Evolutionary conservation across 768 basidiomycete genomes (phyloP).

Genomic region (Lentinula detonsa): DNA sequence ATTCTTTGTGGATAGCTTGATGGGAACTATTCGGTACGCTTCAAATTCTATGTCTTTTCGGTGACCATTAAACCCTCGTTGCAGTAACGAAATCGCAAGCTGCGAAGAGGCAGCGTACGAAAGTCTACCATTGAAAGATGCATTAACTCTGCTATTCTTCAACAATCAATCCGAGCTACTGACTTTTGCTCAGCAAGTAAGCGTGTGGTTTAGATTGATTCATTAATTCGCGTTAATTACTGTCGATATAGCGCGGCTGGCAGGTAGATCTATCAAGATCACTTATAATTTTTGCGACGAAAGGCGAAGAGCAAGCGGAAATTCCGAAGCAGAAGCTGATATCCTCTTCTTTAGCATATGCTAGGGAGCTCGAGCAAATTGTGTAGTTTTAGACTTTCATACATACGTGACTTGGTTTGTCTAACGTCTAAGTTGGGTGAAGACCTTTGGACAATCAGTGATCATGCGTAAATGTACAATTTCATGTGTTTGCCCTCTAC

Average conservation of each 20-base stretch:
- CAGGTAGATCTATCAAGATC: conserved; percentile 67
- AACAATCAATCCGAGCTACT: conserved; percentile 73
- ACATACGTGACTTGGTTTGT: conserved; percentile 1
- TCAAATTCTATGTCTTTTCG: conserved; percentile 3
- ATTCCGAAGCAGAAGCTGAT: conserved; percentile 86
- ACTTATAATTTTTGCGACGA: conserved; percentile 73
- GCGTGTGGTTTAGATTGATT: conserved; percentile 13
- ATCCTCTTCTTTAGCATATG: conserved; percentile 69
- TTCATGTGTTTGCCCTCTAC: neutral
- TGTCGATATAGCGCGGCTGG: conserved; percentile 65
- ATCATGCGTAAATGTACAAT: neutral
- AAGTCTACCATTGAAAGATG: conserved; percentile 85
- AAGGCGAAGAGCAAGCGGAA: conserved; percentile 76
- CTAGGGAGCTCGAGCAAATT: conserved; percentile 87
- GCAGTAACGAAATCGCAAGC: conserved; percentile 93
- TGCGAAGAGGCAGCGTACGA: conserved; percentile 95
- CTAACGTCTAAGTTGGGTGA: neutral
- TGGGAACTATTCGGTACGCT: conserved; percentile 86
- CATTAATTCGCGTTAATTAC: conserved; percentile 5
- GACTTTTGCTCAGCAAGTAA: conserved; percentile 75
- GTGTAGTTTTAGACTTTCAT: conserved; percentile 42
- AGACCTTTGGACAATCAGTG: neutral
- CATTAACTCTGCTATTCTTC: conserved; percentile 89
- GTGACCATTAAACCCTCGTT: neutral
- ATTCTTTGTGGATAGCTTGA: conserved; percentile 87